Base-by-base conservation (phyloP, 1,284 basidiomycete species). In the Inonotus hispidus region DNA sequence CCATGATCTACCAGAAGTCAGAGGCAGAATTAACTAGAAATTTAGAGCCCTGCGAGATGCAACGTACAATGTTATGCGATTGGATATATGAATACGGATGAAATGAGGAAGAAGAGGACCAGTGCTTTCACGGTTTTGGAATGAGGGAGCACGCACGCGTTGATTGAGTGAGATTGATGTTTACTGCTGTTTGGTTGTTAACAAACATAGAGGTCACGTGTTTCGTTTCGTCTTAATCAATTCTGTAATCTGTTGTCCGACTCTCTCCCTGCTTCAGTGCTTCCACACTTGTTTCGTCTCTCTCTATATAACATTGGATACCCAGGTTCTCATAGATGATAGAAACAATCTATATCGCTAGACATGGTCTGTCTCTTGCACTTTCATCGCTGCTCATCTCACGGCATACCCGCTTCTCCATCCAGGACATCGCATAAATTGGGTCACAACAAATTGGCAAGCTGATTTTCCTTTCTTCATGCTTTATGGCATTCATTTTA, bases 281-380 rank as follows among this genome's bases (percentile, higher is more conserved):
- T n/a, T n/a, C n/a, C n/a, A n/a, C n/a, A n/a, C n/a, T n/a, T n/a
- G n/a, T 32, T 32, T 2, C 16, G 29, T 35, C 8, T 32, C 50
- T 2, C 14, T 52, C 5, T 21, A 8, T n/a, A n/a, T n/a, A n/a
- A n/a, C n/a, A n/a, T n/a, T n/a, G n/a, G n/a, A n/a, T n/a, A n/a
- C n/a, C n/a, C 16, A 19, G 16, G 29, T n/a, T 39, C 5, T 37
- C 13, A 10, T 29, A 21, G 27, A 61, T 61, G 59, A 67, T 92
- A 61, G 82, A 93, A 60, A 89, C 81, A 21, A 84, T 95, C 60
- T 93, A 89, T 73, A 87, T 93, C 63, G 84, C 83, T 25, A 81
- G 92, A 63, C 92, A 95, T 73, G 90, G 89, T 88, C 68, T 69
- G 74, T 61, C 46, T 14, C 55, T 47, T 37, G 35, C 21, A 16